Evolutionary conservation across 2,329 filamentous ascomycete species (phyloP).

Genomic region (Hypoxylon sp.): DNA sequence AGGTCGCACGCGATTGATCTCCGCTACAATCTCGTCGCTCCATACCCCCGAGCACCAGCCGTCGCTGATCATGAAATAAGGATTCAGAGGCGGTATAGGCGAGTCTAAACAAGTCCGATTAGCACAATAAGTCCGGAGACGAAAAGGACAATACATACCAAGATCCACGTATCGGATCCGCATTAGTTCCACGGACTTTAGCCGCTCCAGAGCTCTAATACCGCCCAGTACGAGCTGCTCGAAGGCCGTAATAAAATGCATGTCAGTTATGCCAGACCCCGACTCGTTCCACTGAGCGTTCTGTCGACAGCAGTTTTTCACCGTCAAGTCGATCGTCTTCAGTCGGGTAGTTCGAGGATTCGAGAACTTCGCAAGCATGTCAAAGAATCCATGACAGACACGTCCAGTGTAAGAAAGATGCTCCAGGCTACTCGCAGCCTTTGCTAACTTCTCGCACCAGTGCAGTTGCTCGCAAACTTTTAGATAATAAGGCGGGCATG

Average conservation of each 20-base stretch:
- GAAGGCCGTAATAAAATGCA: conserved; percentile 78
- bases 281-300: conserved; percentile 68
- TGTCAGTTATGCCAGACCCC: conserved; percentile 77
- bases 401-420: conserved; percentile 79
- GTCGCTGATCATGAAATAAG: conserved; percentile 74
- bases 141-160: conserved; percentile 56
- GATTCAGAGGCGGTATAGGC: conserved; percentile 76
- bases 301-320: conserved; percentile 78
- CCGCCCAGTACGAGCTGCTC: conserved; percentile 74
- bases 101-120: conserved; percentile 64
- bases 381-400: conserved; percentile 77
- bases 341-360: conserved; percentile 64
- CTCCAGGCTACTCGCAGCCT: conserved; percentile 70
- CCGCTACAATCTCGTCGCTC: conserved; percentile 74
- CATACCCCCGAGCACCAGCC: conserved; percentile 76
- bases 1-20: conserved; percentile 70
- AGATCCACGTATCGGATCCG: conserved; percentile 81
- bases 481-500: conserved; percentile 69
- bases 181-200: conserved; percentile 71
- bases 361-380: conserved; percentile 63
- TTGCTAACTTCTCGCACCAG: conserved; percentile 73
- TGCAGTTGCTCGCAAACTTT: conserved; percentile 71
- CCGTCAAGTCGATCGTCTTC: conserved; percentile 75
- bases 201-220: conserved; percentile 68
- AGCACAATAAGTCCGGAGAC: conserved; percentile 19